phyloP scores from a whole-genome alignment of 2,329 filamentous ascomycete genomes.

The Thelonectria discophora region DNA sequence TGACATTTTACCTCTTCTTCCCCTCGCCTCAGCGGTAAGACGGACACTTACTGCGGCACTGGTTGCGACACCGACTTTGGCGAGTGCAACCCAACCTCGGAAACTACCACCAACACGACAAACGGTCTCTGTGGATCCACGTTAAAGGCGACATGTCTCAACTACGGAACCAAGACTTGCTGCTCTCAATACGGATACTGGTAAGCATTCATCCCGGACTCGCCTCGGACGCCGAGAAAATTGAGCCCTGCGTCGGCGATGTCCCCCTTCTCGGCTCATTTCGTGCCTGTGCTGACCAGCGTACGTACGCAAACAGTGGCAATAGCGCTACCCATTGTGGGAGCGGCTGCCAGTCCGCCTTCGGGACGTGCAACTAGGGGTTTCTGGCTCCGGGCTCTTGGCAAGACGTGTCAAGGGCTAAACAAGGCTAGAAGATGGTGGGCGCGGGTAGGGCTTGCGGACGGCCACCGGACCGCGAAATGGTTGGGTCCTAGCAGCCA shows the following conservation, averaged over 20 bases:
- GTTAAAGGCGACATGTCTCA: constrained; percentile 45
- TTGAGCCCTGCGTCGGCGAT: not conserved
- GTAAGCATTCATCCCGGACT: constrained; percentile 36
- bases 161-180: constrained; percentile 47
- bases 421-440: not conserved
- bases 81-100: constrained; percentile 41
- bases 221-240: too few species aligned
- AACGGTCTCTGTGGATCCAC: constrained; percentile 49
- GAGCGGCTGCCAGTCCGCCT: constrained; percentile 46
- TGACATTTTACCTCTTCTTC: constrained; percentile 13
- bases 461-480: not conserved
- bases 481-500: too few species aligned
- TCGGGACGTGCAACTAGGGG: constrained; percentile 44
- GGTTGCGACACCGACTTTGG: constrained; percentile 51
- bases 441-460: constrained; percentile 10
- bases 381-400: not conserved
- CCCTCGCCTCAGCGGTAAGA: constrained; percentile 43
- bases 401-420: not conserved
- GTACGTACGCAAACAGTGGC: constrained; percentile 35
- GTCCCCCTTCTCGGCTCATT: not conserved
- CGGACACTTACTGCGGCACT: constrained; percentile 47
- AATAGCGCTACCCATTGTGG: constrained; percentile 43
- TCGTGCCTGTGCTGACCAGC: constrained; percentile 7
- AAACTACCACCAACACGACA: constrained; percentile 43
- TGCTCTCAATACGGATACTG: constrained; percentile 50